phyloP scores from a whole-genome alignment of 2,329 filamentous ascomycete species.

The Fusarium tuaranense region DNA sequence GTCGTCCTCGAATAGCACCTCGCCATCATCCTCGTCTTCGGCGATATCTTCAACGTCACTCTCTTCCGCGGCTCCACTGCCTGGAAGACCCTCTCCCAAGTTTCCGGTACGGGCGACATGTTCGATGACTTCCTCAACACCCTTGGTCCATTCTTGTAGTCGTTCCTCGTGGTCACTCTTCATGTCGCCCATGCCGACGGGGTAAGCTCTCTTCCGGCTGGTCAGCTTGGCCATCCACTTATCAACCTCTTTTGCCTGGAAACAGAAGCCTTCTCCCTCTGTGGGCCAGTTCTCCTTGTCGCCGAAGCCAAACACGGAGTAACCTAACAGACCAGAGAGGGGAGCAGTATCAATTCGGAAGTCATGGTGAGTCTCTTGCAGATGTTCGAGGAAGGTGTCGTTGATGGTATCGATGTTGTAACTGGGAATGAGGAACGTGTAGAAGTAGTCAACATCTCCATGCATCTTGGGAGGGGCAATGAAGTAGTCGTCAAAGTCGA shows the following conservation, averaged over 20 bases:
- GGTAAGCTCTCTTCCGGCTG: constrained; percentile 85
- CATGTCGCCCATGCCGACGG: constrained; percentile 87
- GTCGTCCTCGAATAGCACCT: constrained; percentile 58
- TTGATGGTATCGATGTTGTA: constrained; percentile 97
- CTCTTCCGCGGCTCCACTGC: constrained; percentile 86
- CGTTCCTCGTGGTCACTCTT: constrained; percentile 77
- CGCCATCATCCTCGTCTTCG: constrained; percentile 69
- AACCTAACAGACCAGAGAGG: constrained; percentile 80
- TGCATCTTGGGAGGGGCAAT: constrained; percentile 76
- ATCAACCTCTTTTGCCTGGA: constrained; percentile 90
- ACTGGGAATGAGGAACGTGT: constrained; percentile 86
- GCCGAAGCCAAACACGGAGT: constrained; percentile 94
- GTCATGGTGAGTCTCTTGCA: constrained; percentile 94
- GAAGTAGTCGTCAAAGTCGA: constrained; percentile 95
- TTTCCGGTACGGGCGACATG: constrained; percentile 71
- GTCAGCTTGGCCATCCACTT: constrained; percentile 98
- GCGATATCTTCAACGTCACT: constrained; percentile 81
- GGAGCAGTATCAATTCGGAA: constrained; percentile 95
- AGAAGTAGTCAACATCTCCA: constrained; percentile 75
- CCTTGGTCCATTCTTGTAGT: constrained; percentile 81
- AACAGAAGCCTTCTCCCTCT: constrained; percentile 91
- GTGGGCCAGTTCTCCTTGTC: constrained; percentile 93
- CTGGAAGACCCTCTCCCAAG: constrained; percentile 74
- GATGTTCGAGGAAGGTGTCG: constrained; percentile 86
- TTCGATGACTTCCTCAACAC: constrained; percentile 77